Base-by-base conservation (phyloP, 257 asterid species). In the Capsicum baccatum region DNA sequence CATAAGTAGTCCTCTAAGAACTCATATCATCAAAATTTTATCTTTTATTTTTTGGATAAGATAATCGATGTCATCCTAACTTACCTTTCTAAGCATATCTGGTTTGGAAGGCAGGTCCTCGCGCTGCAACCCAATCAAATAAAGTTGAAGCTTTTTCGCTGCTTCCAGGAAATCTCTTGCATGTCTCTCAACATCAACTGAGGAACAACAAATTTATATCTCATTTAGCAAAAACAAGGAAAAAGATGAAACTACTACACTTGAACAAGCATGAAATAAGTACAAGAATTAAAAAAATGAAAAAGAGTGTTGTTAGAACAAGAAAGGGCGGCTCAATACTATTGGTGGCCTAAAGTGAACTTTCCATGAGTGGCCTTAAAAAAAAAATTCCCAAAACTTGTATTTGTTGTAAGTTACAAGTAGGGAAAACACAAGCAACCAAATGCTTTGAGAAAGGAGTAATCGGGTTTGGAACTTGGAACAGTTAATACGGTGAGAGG, bases 161-260 rank as follows among this genome's bases (percentile, higher is more conserved):
- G 98, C 98, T 86, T 93, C 99, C 98, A 93, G 94, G 86, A 96
- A 96, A 86, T 96, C 98, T 90, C 97, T 89, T 44, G 98, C 99
- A 84, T 96, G 98, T 80, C 98, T 93, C 89, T 94, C 99, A 81
- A 96, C 98, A 90, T 96, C 99, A 91, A 94, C 98, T 96, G 88
- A 63, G 74, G 71, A 87, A 60, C 70, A 82, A 42, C 17, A 76
- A 66, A 64, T 16, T 2, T 47, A 55, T 70, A 47, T 84, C 66
- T 44, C 80, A 82, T 81, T 59, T 37, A 48, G 33, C 37, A 44
- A 67, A 67, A 26, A 35, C 3, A 16, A 4, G 78, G 54, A 68
- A 79, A 64, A 76, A 1, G 59, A 44, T 37, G 47, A 58, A 37
- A 80, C 15, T 52, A 47, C 15, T 12, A 10, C 62, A 13, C 26